A percentile compares a stretch with the other conserved stretches of the same genome.
phyloP scores from a whole-genome alignment of 805 yeast genomes.

The Suhomyces pyralidae region DNA sequence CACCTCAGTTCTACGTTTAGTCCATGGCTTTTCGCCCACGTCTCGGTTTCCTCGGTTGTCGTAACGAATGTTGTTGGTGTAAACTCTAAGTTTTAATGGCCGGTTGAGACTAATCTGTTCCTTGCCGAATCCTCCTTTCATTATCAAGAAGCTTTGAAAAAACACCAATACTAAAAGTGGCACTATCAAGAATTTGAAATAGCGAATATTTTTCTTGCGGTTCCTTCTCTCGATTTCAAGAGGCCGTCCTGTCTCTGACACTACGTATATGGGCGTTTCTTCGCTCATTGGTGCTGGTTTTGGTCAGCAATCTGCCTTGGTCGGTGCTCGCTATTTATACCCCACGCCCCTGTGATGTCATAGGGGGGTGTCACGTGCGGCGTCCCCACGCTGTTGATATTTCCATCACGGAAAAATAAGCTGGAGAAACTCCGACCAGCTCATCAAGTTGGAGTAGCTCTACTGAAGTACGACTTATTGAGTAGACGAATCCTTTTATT shows the following conservation, averaged over 20 bases:
- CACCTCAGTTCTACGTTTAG: conserved; percentile 35
- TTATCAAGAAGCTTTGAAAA: neutral
- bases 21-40: conserved; percentile 46
- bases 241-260: neutral
- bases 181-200: neutral
- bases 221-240: neutral
- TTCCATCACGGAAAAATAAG: neutral
- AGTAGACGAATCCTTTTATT: too few species aligned
- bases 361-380: neutral
- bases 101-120: neutral
- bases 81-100: conserved; percentile 19
- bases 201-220: neutral
- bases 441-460: too few species aligned
- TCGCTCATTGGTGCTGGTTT: neutral
- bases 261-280: neutral
- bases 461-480: too few species aligned
- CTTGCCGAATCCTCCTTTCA: neutral
- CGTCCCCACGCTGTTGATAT: neutral
- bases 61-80: conserved; percentile 46
- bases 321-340: neutral
- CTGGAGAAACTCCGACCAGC: too few species aligned
- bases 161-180: neutral
- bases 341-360: conserved; percentile 1
- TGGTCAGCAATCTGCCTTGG: neutral
- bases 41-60: conserved; percentile 33